Evolutionary conservation across 495 filamentous ascomycete genomes (phyloP).

Genomic region (Podospora fimiseda): DNA sequence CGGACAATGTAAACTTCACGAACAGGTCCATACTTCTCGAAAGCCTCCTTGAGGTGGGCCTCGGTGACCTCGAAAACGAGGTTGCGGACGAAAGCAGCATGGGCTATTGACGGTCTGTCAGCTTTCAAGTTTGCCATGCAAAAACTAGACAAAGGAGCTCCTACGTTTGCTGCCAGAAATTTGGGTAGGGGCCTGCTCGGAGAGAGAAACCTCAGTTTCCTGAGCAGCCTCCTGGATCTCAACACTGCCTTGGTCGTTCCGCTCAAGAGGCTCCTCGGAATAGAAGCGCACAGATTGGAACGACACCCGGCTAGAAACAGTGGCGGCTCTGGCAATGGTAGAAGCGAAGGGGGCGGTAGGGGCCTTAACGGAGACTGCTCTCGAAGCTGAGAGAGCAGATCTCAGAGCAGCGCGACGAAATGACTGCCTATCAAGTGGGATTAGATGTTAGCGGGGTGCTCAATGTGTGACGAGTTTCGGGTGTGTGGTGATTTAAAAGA

Average conservation of each 20-base stretch:
- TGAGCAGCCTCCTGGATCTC: slow-evolving; percentile 13
- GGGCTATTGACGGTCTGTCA: neutral
- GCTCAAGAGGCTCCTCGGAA: slow-evolving; percentile 17
- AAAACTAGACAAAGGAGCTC: neutral
- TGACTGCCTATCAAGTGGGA: slow-evolving; percentile 47
- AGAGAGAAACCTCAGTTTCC: neutral
- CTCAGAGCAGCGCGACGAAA: slow-evolving; percentile 53
- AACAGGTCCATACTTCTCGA: slow-evolving; percentile 61
- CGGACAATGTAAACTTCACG: slow-evolving; percentile 48
- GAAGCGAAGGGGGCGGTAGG: slow-evolving; percentile 28
- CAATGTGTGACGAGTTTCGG: neutral
- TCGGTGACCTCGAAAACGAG: slow-evolving; percentile 76
- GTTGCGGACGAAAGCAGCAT: slow-evolving; percentile 71
- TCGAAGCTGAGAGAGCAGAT: slow-evolving; percentile 46
- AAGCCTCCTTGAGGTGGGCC: slow-evolving; percentile 60
- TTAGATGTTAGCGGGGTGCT: neutral
- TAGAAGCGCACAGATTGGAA: slow-evolving; percentile 30
- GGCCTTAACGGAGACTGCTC: slow-evolving; percentile 37
- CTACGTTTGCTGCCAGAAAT: neutral
- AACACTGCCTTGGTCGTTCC: neutral
- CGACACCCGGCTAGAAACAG: slow-evolving; percentile 13
- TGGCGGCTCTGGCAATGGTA: slow-evolving; percentile 19
- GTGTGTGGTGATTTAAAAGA: too few relatives aligned
- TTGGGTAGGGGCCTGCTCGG: neutral
- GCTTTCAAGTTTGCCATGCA: neutral